Conservation (phyloP, 2,329 filamentous ascomycete genomes). For the Didymella keratinophila region DNA sequence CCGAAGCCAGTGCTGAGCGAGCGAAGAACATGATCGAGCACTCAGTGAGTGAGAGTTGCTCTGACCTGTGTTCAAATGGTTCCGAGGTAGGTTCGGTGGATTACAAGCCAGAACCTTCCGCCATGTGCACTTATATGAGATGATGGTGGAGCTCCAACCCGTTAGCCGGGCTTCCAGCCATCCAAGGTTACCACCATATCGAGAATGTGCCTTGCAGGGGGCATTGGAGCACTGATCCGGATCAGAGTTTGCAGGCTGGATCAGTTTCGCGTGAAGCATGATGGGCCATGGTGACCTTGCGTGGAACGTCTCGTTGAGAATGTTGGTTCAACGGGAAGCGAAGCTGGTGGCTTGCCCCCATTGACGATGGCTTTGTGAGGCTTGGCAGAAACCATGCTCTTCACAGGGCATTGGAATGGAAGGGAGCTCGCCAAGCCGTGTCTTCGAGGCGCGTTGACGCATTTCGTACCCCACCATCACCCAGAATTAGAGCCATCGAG, state of each 20-base stretch:
- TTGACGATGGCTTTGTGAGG: constrained; percentile 25
- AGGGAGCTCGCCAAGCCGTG: constrained; percentile 31
- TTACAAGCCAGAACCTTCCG: constrained; percentile 22
- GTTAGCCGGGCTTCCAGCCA: constrained; percentile 37
- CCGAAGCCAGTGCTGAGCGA: constrained; percentile 44
- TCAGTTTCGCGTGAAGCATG: constrained; percentile 41
- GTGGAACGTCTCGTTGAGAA: constrained; percentile 39
- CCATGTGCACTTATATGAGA: constrained; percentile 40
- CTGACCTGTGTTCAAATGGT: constrained; percentile 33
- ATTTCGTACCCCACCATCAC: constrained; percentile 13
- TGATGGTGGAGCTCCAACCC: constrained; percentile 12
- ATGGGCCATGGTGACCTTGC: constrained; percentile 36
- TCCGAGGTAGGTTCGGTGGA: constrained; percentile 25
- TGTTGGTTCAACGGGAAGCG: constrained; percentile 31
- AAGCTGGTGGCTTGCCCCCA: constrained; percentile 26
- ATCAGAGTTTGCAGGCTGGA: constrained; percentile 28
- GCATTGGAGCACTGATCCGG: constrained; percentile 39
- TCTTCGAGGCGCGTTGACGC: constrained; percentile 20
- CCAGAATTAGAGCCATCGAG: constrained; percentile 20
- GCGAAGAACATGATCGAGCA: constrained; percentile 47
- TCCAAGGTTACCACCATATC: constrained; percentile 36
- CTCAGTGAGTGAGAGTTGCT: constrained; percentile 45
- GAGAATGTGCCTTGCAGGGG: constrained; percentile 50
- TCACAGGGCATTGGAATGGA: constrained; percentile 38
- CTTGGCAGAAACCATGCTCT: constrained; percentile 34